A percentile compares a stretch with the other conserved stretches of the same genome.
Evolutionary conservation across 352 stramenopile species (phyloP).

Genomic region (Albugo candida): DNA sequence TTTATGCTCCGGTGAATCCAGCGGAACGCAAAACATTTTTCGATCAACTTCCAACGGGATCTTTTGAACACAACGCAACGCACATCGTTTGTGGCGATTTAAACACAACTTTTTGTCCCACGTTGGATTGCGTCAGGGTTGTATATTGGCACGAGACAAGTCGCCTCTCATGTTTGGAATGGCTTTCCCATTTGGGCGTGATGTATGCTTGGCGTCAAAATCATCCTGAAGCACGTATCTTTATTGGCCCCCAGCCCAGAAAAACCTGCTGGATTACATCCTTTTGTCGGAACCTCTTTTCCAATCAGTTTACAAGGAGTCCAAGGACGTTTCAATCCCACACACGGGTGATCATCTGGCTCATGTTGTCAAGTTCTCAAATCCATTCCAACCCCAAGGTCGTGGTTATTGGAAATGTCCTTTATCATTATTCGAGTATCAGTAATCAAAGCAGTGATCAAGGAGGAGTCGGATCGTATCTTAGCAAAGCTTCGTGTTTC

Average conservation of each 20-base stretch:
- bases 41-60: background rate
- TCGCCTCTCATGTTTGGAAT: background rate
- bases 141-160: background rate
- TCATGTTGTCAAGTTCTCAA: too few relatives aligned
- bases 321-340: too few relatives aligned
- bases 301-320: too few relatives aligned
- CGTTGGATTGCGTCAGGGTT: background rate
- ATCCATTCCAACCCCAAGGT: too few relatives aligned
- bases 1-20: slow-evolving; percentile 3
- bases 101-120: slow-evolving; percentile 3
- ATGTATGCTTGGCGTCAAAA: slow-evolving; percentile 7
- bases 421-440: too few relatives aligned
- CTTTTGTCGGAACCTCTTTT: background rate
- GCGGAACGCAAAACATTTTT: background rate
- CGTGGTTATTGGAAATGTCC: too few relatives aligned
- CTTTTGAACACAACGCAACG: background rate
- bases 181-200: slow-evolving; percentile 4
- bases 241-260: slow-evolving; percentile 1
- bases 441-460: background rate
- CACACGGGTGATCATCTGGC: too few relatives aligned
- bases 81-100: slow-evolving; percentile 10
- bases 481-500: too few relatives aligned
- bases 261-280: slow-evolving; percentile 12
- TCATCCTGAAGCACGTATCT: slow-evolving; percentile 1
- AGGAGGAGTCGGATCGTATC: background rate